These are phyloP conservation scores for Alnus glutinosa DNA, from an alignment of 306 rosid genomes.

Conservation along the genomic window DNA sequence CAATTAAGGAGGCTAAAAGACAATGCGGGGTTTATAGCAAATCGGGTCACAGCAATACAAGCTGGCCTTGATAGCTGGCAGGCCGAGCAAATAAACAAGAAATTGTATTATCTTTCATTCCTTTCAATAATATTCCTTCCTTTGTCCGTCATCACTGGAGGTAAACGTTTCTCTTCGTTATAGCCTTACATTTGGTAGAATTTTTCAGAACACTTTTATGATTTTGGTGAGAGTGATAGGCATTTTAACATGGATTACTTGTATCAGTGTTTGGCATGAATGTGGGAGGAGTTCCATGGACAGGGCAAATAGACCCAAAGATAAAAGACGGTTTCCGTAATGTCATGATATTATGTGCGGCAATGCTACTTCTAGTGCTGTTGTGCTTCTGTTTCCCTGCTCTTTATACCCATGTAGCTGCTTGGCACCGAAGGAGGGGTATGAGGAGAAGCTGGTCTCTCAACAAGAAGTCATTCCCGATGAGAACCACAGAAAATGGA, in stretches of 20 bases:
- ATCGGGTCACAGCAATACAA: slow-evolving; percentile 85
- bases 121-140: slow-evolving; percentile 93
- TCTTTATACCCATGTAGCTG: slow-evolving; percentile 51
- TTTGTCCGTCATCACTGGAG: slow-evolving; percentile 84
- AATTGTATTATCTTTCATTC: slow-evolving; percentile 87
- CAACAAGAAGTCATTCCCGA: slow-evolving; percentile 71
- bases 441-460: slow-evolving; percentile 71
- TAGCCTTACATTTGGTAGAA: background rate
- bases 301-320: slow-evolving; percentile 56
- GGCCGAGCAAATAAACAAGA: slow-evolving; percentile 87
- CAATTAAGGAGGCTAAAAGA: slow-evolving; percentile 83
- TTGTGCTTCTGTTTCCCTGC: slow-evolving; percentile 84
- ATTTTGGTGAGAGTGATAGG: background rate
- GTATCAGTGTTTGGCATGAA: slow-evolving; percentile 93
- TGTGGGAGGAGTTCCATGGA: slow-evolving; percentile 99
- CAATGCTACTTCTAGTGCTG: slow-evolving; percentile 58
- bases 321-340: slow-evolving; percentile 77
- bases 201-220: background rate
- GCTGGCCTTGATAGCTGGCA: slow-evolving; percentile 98
- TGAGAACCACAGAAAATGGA: slow-evolving; percentile 40
- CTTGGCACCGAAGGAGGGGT: slow-evolving; percentile 50
- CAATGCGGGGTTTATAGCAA: slow-evolving; percentile 91
- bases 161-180: slow-evolving; percentile 36
- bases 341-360: slow-evolving; percentile 69
- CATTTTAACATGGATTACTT: background rate